Base-by-base conservation (phyloP, 371 early-diverging fungal genomes). In the Phascolomyces articulosus region DNA sequence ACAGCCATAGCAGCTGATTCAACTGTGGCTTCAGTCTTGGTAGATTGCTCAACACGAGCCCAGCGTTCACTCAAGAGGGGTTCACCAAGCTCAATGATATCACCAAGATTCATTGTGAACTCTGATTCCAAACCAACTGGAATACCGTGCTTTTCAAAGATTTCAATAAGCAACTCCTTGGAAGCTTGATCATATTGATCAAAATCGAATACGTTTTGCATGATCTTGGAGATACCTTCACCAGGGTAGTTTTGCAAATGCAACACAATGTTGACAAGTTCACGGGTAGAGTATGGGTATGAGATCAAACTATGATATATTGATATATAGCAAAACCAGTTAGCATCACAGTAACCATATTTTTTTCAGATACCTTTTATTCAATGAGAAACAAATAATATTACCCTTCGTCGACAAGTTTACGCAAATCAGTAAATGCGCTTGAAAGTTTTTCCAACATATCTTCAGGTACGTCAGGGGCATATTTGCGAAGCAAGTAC, bases 281-380 rank as follows among this genome's bases (percentile, higher is more conserved):
- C 95, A 66, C 95, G 88, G 0, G 92, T 90, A 10, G 93, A 93
- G 73, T 94, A 94, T n/a, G 95, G 95, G 62, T 94, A 94, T 1
- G 85, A 84, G 16, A 94, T 87, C 28, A 91, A 66, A 3, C 71
- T 71, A 48, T 20, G 3, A 24, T 2, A 55, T 41, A n/a, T 41
- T 9, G 4, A 18, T 60, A 28, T 54, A 21, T 28, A 31, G n/a
- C n/a, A n/a, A n/a, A n/a, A n/a, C n/a, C n/a, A n/a, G n/a, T n/a
- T n/a, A n/a, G n/a, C n/a, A n/a, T n/a, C n/a, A 34, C 7, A 44
- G 1, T 44, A 4, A 18, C 44, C 15, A 44, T 44, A 44, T 18
- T 38, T 38, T 38, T 6, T 38, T 38, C n/a, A n/a, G n/a, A n/a
- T n/a, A n/a, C n/a, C n/a, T n/a, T n/a, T n/a, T n/a, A 47, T 20